Evolutionary conservation across 352 stramenopile genomes (phyloP).

Genomic region (Phytophthora capsici): DNA sequence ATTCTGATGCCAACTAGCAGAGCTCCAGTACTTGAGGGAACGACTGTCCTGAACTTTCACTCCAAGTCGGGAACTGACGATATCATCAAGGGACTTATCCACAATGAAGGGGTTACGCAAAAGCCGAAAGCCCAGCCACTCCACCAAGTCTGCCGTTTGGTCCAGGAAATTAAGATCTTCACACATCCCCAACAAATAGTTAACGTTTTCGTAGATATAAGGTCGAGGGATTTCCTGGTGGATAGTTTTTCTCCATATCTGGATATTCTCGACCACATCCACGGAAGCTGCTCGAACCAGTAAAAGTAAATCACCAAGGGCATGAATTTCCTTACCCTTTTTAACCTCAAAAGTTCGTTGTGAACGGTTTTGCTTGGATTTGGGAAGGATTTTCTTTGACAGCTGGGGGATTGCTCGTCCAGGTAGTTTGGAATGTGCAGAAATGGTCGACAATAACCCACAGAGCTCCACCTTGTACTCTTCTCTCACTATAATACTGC

Average conservation of each 20-base stretch:
- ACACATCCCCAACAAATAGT: slow-evolving; percentile 65
- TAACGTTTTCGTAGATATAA: slow-evolving; percentile 45
- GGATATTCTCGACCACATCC: slow-evolving; percentile 60
- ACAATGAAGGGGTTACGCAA: slow-evolving; percentile 65
- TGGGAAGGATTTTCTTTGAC: too few relatives aligned
- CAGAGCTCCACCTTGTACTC: too few relatives aligned
- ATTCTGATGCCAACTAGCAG: slow-evolving; percentile 27
- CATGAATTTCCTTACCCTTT: slow-evolving; percentile 55
- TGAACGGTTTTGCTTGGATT: neutral
- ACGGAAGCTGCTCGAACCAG: slow-evolving; percentile 58
- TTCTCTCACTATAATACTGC: too few relatives aligned
- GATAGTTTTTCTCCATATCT: slow-evolving; percentile 44
- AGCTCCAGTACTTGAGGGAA: slow-evolving; percentile 40
- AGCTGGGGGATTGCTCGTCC: too few relatives aligned
- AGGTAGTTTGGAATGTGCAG: too few relatives aligned
- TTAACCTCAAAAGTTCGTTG: slow-evolving; percentile 13
- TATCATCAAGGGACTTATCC: slow-evolving; percentile 39
- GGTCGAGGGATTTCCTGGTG: slow-evolving; percentile 43
- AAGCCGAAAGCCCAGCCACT: slow-evolving; percentile 64
- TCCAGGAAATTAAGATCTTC: slow-evolving; percentile 66
- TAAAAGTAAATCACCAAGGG: slow-evolving; percentile 63
- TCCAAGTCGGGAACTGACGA: slow-evolving; percentile 19
- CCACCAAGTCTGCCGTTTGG: slow-evolving; percentile 36
- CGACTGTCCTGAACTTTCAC: slow-evolving; percentile 22
- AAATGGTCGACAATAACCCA: too few relatives aligned